Evolutionary conservation across 768 basidiomycete species (phyloP).

Genomic region (Mycena haematopus): DNA sequence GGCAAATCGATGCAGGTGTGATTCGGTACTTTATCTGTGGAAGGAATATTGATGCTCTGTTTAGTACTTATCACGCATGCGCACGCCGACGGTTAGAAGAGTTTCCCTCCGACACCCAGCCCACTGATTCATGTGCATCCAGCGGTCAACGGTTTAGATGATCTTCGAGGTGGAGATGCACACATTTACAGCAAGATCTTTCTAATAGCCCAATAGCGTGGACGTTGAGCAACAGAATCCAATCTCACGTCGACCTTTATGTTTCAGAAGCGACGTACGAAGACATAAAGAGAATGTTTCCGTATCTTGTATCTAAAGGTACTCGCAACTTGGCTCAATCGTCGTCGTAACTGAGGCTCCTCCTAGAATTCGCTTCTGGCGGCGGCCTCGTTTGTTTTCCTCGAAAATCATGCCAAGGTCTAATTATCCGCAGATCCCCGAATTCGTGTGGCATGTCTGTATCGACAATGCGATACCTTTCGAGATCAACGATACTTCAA

Average conservation of each 20-base stretch:
- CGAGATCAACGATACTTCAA: slow-evolving; percentile 67
- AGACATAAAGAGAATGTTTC: slow-evolving; percentile 76
- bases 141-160: slow-evolving; percentile 92
- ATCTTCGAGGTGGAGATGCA: slow-evolving; percentile 68
- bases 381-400: slow-evolving; percentile 68
- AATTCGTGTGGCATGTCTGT: slow-evolving; percentile 78
- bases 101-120: neutral
- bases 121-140: slow-evolving; percentile 1
- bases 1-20: slow-evolving; percentile 51
- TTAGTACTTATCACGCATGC: slow-evolving; percentile 81
- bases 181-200: neutral
- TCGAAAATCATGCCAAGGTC: neutral
- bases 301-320: slow-evolving; percentile 74
- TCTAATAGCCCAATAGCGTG: slow-evolving; percentile 55
- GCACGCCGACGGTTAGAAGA: slow-evolving; percentile 72
- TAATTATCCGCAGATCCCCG: slow-evolving; percentile 65
- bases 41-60: slow-evolving; percentile 59
- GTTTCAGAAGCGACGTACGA: slow-evolving; percentile 66
- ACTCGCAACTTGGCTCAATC: neutral
- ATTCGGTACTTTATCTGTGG: neutral
- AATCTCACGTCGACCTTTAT: slow-evolving; percentile 78
- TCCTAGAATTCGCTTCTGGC: slow-evolving; percentile 70
- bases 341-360: neutral
- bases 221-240: slow-evolving; percentile 71
- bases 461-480: slow-evolving; percentile 74